Conservation (phyloP, 1,284 basidiomycete genomes). For the Ceratobasidium theobromae region DNA sequence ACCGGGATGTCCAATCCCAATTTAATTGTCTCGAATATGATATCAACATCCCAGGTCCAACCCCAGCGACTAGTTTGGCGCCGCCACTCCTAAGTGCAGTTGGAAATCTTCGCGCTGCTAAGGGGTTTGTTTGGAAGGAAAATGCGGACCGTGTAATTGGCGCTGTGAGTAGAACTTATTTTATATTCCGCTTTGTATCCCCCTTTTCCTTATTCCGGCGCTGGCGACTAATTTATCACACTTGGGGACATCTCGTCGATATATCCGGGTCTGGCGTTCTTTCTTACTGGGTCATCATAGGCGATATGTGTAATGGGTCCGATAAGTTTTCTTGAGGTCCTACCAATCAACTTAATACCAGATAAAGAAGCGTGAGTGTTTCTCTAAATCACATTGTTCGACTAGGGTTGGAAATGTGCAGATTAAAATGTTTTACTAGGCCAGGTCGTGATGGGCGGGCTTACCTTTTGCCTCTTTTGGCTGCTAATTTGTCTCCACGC, state of each 20-base stretch:
- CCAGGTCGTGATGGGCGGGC: conserved; percentile 57
- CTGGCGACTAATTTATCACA: no score
- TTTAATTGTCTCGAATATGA: no score
- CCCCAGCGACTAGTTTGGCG: conserved; percentile 40
- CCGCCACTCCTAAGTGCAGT: conserved; percentile 63
- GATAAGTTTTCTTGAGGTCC: conserved; percentile 66
- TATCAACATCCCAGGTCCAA: conserved; percentile 8
- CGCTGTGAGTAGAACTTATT: conserved; percentile 37
- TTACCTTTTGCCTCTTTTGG: conserved; percentile 88
- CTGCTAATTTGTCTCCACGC: conserved; percentile 49
- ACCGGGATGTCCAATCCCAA: no score
- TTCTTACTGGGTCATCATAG: conserved; percentile 39
- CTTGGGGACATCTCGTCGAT: no score
- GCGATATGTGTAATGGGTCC: conserved; percentile 90
- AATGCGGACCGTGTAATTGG: conserved; percentile 80
- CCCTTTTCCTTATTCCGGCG: no score
- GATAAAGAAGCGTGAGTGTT: conserved; percentile 61
- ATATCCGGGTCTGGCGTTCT: no score
- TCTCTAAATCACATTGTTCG: conserved; percentile 1
- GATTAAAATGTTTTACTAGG: conserved; percentile 19
- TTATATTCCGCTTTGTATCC: no score
- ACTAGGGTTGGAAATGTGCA: no score
- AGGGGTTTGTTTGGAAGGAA: conserved; percentile 89
- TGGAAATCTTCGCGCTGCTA: conserved; percentile 73
- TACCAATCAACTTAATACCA: conserved; percentile 88